A percentile compares a stretch with the other conserved stretches of the same genome.
phyloP scores from a whole-genome alignment of 345 rosid genomes.

The Linum usitatissimum region DNA sequence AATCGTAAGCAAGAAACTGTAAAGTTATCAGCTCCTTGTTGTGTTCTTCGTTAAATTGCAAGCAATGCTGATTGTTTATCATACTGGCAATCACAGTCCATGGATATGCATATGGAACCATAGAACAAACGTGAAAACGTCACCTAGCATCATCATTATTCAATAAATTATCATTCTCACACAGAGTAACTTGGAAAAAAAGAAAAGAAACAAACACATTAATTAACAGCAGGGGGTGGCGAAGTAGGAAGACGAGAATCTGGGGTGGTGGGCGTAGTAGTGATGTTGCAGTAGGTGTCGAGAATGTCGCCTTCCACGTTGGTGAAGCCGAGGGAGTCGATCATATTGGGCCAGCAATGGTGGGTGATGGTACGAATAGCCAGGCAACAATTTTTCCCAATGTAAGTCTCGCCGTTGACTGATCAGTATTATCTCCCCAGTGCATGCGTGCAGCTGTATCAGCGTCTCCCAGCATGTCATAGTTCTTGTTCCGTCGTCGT shows the following conservation, averaged over 20 bases:
- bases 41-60: too few relatives aligned
- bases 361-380: conserved; percentile 1
- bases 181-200: too few relatives aligned
- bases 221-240: neutral
- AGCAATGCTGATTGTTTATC: too few relatives aligned
- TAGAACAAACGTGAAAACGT: too few relatives aligned
- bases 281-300: neutral
- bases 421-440: conserved; percentile 5
- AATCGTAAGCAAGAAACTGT: conserved; percentile 20
- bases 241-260: neutral
- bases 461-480: conserved; percentile 2
- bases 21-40: too few relatives aligned
- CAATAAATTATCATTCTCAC: too few relatives aligned
- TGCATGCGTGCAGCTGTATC: conserved; percentile 5
- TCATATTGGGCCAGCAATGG: conserved; percentile 4
- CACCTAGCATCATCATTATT: too few relatives aligned
- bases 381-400: neutral
- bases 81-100: too few relatives aligned
- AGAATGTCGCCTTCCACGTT: conserved; percentile 6
- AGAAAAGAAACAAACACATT: too few relatives aligned
- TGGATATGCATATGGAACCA: too few relatives aligned
- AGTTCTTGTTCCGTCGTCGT: neutral
- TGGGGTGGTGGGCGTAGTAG: neutral
- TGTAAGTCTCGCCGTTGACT: conserved; percentile 6
- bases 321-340: conserved; percentile 5